A percentile compares a stretch with the other conserved stretches of the same genome.
These are phyloP conservation scores for Theileria parva DNA, from an alignment of 169 alveolate genomes.

Conservation along the genomic window DNA sequence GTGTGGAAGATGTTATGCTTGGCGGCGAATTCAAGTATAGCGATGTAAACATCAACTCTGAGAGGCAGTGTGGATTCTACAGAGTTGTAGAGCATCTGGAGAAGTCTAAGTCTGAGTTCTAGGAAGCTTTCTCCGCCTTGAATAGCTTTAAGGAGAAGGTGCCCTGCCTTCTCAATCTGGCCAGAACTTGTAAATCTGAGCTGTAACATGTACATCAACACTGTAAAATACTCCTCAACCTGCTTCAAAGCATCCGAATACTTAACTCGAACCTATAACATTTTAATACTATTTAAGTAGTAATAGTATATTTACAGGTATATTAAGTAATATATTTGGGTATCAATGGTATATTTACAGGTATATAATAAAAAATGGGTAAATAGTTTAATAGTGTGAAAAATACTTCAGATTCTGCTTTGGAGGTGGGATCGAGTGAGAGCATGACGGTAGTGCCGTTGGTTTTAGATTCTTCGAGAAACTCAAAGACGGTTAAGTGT, in stretches of 20 bases:
- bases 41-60: conserved; percentile 63
- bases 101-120: conserved; percentile 65
- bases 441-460: conserved; percentile 64
- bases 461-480: conserved; percentile 70
- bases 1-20: conserved; percentile 66
- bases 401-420: conserved; percentile 53
- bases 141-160: conserved; percentile 64
- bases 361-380: too few species aligned
- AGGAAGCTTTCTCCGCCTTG: conserved; percentile 60
- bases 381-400: too few species aligned
- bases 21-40: conserved; percentile 74
- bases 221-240: conserved; percentile 80
- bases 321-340: too few species aligned
- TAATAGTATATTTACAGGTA: too few species aligned
- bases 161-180: conserved; percentile 73
- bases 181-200: conserved; percentile 71
- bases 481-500: conserved; percentile 69
- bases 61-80: conserved; percentile 69
- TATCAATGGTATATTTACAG: too few species aligned
- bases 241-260: conserved; percentile 53
- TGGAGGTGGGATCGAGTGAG: conserved; percentile 26
- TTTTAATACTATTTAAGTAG: background rate
- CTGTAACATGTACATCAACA: conserved; percentile 73
- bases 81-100: conserved; percentile 74
- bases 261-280: conserved; percentile 35